A percentile compares a stretch with the other conserved stretches of the same genome.
phyloP scores from a whole-genome alignment of 2,329 filamentous ascomycete species.

The Apiospora aurea region DNA sequence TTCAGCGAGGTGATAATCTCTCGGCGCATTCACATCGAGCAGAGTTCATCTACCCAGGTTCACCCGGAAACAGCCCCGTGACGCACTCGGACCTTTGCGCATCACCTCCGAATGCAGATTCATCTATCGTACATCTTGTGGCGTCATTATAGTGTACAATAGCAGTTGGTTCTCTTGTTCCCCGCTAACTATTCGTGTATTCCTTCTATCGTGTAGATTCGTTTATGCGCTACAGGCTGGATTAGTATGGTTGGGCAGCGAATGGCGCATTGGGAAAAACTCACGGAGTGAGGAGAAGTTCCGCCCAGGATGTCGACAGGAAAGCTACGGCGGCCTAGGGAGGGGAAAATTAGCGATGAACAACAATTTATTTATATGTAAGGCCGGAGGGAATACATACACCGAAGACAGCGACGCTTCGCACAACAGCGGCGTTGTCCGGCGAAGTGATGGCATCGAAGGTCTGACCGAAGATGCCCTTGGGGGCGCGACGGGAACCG shows the following conservation, averaged over 20 bases:
- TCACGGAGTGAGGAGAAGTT: slow-evolving; percentile 71
- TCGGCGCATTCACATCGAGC: background rate
- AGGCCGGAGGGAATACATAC: slow-evolving; percentile 54
- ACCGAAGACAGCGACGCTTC: slow-evolving; percentile 72
- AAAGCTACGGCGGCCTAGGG: slow-evolving; percentile 70
- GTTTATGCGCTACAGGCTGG: background rate
- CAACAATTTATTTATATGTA: background rate
- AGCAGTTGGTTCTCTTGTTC: background rate
- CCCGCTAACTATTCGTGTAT: background rate
- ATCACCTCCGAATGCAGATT: slow-evolving; percentile 16
- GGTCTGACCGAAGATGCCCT: slow-evolving; percentile 62
- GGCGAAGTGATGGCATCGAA: slow-evolving; percentile 70
- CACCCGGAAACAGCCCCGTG: background rate
- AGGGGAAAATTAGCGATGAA: background rate
- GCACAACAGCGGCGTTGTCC: slow-evolving; percentile 73
- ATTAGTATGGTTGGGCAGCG: background rate
- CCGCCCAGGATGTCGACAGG: slow-evolving; percentile 71
- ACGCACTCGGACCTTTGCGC: background rate
- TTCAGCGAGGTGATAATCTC: background rate
- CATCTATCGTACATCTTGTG: slow-evolving; percentile 21
- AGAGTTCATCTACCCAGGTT: background rate
- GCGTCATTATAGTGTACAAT: slow-evolving; percentile 24
- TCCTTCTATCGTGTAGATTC: background rate
- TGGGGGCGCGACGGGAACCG: slow-evolving; percentile 49
- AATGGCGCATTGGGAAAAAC: slow-evolving; percentile 30